These are phyloP conservation scores for Ascochyta viciae-villosae DNA, from an alignment of 2,329 filamentous ascomycete genomes.

Conservation along the genomic window DNA sequence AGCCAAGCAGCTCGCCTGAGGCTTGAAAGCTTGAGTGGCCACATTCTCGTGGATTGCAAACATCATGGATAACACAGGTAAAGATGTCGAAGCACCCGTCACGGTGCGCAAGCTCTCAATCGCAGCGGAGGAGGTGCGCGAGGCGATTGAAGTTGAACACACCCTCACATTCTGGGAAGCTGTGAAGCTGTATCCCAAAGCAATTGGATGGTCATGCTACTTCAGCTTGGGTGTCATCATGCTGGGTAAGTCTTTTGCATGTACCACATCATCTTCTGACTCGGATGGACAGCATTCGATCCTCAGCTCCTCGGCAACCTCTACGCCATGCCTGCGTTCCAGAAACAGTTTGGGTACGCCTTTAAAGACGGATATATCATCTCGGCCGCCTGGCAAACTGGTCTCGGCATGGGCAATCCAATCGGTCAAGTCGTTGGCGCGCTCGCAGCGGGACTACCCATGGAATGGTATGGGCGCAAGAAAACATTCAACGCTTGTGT, in stretches of 20 bases:
- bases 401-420: constrained; percentile 59
- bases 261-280: too few relatives aligned
- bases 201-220: constrained; percentile 63
- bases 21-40: too few relatives aligned
- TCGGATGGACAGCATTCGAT: constrained; percentile 58
- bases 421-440: constrained; percentile 65
- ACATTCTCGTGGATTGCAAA: too few relatives aligned
- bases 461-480: constrained; percentile 42
- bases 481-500: constrained; percentile 22
- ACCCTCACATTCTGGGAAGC: constrained; percentile 47
- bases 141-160: constrained; percentile 47
- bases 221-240: constrained; percentile 68
- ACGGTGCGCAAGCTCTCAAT: constrained; percentile 13
- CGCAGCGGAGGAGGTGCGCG: constrained; percentile 37
- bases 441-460: constrained; percentile 48
- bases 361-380: constrained; percentile 40
- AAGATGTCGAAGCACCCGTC: constrained; percentile 10
- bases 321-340: constrained; percentile 65
- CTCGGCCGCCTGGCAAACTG: constrained; percentile 51
- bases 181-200: constrained; percentile 54
- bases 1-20: too few relatives aligned
- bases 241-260: constrained; percentile 48
- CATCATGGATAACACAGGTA: constrained; percentile 6
- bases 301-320: constrained; percentile 69
- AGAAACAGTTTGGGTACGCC: constrained; percentile 61